Conservation (phyloP, 371 early-diverging fungal genomes). For the Blyttiomyces sp. region DNA sequence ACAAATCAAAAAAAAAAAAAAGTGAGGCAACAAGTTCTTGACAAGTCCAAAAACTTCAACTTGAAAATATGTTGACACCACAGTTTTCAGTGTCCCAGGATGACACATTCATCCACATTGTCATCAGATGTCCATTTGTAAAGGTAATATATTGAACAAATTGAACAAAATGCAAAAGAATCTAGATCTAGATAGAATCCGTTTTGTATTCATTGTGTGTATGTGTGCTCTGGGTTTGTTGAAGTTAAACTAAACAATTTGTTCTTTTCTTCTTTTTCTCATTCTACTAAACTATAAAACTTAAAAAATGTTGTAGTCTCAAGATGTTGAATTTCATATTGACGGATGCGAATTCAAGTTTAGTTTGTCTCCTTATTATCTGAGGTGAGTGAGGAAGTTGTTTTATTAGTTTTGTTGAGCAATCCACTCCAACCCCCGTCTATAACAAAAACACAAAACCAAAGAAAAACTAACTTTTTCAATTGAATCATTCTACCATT, state of each 20-base stretch:
- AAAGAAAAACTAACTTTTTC: background rate
- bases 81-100: constrained; percentile 79
- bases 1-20: too few relatives aligned
- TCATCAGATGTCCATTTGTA: constrained; percentile 79
- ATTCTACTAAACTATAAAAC: too few relatives aligned
- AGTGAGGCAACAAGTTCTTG: too few relatives aligned
- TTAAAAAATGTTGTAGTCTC: constrained; percentile 45
- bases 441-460: background rate
- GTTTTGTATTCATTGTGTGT: too few relatives aligned
- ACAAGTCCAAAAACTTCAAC: constrained; percentile 2
- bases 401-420: too few relatives aligned
- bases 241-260: too few relatives aligned
- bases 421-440: too few relatives aligned
- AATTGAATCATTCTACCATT: background rate
- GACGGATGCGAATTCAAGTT: constrained; percentile 76
- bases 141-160: too few relatives aligned
- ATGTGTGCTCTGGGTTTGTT: too few relatives aligned
- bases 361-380: constrained; percentile 74
- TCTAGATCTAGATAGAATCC: too few relatives aligned
- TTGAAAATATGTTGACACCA: constrained; percentile 89
- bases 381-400: constrained; percentile 54
- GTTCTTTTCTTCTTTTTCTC: too few relatives aligned
- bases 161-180: too few relatives aligned
- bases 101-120: constrained; percentile 64
- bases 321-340: constrained; percentile 77